Evolutionary conservation across 192 early-diverging fungal species (phyloP), one percentile per base, ranked within the genome.

Genomic region (Coemansia nantahalensis): DNA sequence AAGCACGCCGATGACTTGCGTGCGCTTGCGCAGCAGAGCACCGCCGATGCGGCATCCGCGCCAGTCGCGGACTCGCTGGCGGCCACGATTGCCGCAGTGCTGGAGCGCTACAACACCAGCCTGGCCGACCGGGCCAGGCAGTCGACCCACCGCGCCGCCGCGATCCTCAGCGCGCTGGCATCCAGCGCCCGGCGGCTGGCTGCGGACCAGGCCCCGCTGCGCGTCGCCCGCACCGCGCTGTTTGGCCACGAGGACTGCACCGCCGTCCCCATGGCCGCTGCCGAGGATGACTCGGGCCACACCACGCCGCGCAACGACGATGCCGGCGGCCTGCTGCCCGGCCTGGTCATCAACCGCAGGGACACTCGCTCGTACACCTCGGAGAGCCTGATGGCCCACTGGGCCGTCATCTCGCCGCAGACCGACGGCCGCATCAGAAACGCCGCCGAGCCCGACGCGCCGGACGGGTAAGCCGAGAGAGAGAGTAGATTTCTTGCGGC

Each of bases 391-490:
- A 17, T 83, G 7, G 65, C 72, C n/a, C 56, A 56, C 39, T 85
- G 82, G 82, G 81, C 80, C 10, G 80, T 75, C 40, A 67, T 85
- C 15, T 60, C 71, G 23, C 83, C 83, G 5, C 39, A 54, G 14
- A 53, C 76, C 17, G 82, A 83, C 26, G 83, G 78, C 21, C 72
- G 83, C 24, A 85, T 85, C 17, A 49, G 22, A 12, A 68, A n/a
- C n/a, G n/a, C n/a, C n/a, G n/a, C n/a, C n/a, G n/a, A n/a, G n/a
- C n/a, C n/a, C n/a, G n/a, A n/a, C n/a, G n/a, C n/a, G n/a, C n/a
- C n/a, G n/a, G n/a, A n/a, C n/a, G n/a, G n/a, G n/a, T n/a, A n/a
- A n/a, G n/a, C n/a, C n/a, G n/a, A n/a, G n/a, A n/a, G n/a, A n/a
- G n/a, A n/a, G n/a, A n/a, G n/a, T n/a, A n/a, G n/a, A n/a, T n/a